phyloP scores from a whole-genome alignment of 1,284 basidiomycete species.

The Ganoderma sinense region DNA sequence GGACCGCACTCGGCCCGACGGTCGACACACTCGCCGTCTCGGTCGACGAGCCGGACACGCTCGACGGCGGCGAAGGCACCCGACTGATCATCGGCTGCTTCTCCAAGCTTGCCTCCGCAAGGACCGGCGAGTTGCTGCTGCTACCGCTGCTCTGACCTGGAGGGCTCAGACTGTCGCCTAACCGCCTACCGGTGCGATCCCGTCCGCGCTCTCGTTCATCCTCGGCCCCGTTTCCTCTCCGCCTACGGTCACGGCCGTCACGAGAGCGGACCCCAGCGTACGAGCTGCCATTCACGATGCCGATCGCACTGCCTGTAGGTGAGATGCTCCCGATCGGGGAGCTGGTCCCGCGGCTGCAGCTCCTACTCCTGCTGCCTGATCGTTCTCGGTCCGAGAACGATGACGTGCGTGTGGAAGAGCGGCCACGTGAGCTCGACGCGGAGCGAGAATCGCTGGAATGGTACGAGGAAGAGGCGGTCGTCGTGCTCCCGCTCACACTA shows the following conservation, averaged over 20 bases:
- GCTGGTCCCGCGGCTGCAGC: constrained; percentile 42
- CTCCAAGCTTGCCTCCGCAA: constrained; percentile 28
- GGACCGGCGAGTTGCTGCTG: constrained; percentile 33
- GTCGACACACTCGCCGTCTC: constrained; percentile 38
- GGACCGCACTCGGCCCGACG: constrained; percentile 25
- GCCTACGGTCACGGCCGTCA: constrained; percentile 33
- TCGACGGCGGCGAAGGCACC: constrained; percentile 35
- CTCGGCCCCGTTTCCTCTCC: constrained; percentile 20
- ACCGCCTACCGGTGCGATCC: constrained; percentile 52
- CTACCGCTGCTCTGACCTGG: constrained; percentile 38
- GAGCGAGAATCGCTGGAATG: constrained; percentile 41
- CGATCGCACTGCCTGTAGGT: constrained; percentile 55
- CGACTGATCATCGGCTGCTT: constrained; percentile 10
- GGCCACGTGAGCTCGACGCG: constrained; percentile 49
- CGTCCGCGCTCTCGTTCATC: constrained; percentile 44
- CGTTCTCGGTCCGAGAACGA: constrained; percentile 56
- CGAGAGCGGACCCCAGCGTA: constrained; percentile 41
- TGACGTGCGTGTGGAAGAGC: constrained; percentile 61
- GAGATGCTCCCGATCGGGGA: constrained; percentile 68
- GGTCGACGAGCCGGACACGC: constrained; percentile 38
- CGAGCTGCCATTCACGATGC: constrained; percentile 44
- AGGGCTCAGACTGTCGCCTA: constrained; percentile 59
- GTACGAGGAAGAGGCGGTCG: constrained; percentile 39
- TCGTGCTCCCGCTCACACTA: constrained; percentile 42
- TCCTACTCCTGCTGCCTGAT: constrained; percentile 38